phyloP scores from a whole-genome alignment of 495 filamentous ascomycete genomes.

The Lineolata rhizophorae region DNA sequence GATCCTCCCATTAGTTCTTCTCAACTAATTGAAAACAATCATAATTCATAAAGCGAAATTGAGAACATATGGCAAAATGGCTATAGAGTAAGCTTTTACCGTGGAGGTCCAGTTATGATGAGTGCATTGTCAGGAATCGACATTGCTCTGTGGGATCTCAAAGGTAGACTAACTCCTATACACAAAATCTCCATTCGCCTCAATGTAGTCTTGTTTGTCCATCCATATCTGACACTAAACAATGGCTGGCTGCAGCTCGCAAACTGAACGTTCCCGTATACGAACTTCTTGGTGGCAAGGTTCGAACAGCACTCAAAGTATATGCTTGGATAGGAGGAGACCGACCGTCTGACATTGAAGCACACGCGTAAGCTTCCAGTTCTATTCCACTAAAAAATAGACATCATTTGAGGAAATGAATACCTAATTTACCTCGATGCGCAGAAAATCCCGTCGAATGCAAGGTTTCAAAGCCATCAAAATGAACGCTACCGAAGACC shows the following conservation, averaged over 20 bases:
- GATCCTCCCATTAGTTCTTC: too few species aligned
- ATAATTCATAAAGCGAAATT: slow-evolving; percentile 56
- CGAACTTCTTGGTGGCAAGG: slow-evolving; percentile 54
- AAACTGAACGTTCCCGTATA: slow-evolving; percentile 48
- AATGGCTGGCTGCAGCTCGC: slow-evolving; percentile 4
- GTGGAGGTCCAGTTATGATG: slow-evolving; percentile 72
- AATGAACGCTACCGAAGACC: slow-evolving; percentile 66
- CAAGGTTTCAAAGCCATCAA: slow-evolving; percentile 58
- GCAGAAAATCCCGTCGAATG: slow-evolving; percentile 32
- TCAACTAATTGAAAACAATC: too few species aligned
- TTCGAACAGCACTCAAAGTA: slow-evolving; percentile 49
- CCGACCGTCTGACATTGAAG: slow-evolving; percentile 46
- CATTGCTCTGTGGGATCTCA: slow-evolving; percentile 69
- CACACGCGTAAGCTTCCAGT: slow-evolving; percentile 29
- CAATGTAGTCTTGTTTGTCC: background rate
- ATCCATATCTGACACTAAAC: background rate
- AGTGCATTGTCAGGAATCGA: slow-evolving; percentile 59
- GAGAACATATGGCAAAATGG: slow-evolving; percentile 61
- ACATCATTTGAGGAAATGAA: too few species aligned
- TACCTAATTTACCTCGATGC: too few species aligned
- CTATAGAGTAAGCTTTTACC: slow-evolving; percentile 50
- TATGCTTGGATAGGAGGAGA: slow-evolving; percentile 83
- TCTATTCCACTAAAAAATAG: too few species aligned
- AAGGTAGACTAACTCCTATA: slow-evolving; percentile 14
- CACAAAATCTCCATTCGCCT: too few species aligned